These are phyloP conservation scores for Xylaria longipes DNA, from an alignment of 495 filamentous ascomycete genomes.

Conservation along the genomic window DNA sequence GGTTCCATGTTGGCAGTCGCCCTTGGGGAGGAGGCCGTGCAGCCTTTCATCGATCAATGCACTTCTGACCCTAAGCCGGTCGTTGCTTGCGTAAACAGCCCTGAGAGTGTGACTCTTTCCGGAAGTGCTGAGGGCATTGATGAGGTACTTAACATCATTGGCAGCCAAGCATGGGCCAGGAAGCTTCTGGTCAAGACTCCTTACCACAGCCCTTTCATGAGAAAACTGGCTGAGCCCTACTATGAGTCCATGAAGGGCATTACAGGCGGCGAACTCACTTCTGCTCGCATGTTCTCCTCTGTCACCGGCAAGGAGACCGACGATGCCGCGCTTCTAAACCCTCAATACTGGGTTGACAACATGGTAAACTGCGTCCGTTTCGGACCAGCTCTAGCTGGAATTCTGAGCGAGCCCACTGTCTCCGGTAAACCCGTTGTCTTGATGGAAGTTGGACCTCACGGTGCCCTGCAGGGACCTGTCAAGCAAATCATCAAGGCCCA, in stretches of 20 bases:
- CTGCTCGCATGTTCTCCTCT: slow-evolving; percentile 48
- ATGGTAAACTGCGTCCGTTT: slow-evolving; percentile 51
- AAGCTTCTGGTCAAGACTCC: slow-evolving; percentile 47
- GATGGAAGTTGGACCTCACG: slow-evolving; percentile 65
- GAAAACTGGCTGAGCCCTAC: slow-evolving; percentile 47
- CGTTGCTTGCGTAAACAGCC: slow-evolving; percentile 59
- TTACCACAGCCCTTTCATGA: slow-evolving; percentile 56
- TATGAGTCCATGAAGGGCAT: slow-evolving; percentile 31
- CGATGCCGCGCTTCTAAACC: slow-evolving; percentile 34
- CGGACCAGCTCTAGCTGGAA: slow-evolving; percentile 38
- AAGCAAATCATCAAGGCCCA: slow-evolving; percentile 49
- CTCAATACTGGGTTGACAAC: slow-evolving; percentile 52
- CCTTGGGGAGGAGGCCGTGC: slow-evolving; percentile 35
- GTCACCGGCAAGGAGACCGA: slow-evolving; percentile 44
- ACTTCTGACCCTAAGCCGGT: slow-evolving; percentile 32
- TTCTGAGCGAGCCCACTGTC: slow-evolving; percentile 29
- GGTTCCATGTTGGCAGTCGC: slow-evolving; percentile 55
- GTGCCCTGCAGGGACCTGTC: slow-evolving; percentile 57
- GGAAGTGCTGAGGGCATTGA: slow-evolving; percentile 48
- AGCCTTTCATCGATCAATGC: slow-evolving; percentile 39
- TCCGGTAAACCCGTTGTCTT: slow-evolving; percentile 35
- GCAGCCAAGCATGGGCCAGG: slow-evolving; percentile 43
- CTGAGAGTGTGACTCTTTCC: slow-evolving; percentile 53
- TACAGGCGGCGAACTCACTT: slow-evolving; percentile 17
- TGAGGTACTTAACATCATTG: slow-evolving; percentile 35